These are phyloP conservation scores for Pseudocercospora crystallina DNA, from an alignment of 2,329 filamentous ascomycete genomes.

Conservation along the genomic window DNA sequence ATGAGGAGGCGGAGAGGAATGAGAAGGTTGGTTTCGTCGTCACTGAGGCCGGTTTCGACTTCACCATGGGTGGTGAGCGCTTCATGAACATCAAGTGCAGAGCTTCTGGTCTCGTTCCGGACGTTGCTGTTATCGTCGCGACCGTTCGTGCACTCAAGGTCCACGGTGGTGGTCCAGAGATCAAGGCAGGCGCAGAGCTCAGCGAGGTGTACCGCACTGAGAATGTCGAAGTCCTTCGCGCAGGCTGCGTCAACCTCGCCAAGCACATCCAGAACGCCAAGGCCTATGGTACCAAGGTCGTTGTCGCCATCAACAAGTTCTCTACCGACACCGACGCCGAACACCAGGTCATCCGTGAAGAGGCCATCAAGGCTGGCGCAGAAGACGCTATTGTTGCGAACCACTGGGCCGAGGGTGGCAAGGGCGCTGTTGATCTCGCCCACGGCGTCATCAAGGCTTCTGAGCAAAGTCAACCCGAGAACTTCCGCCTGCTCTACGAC, in stretches of 20 bases:
- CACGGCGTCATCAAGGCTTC: conserved; percentile 81
- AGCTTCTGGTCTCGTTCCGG: conserved; percentile 85
- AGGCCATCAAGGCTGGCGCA: conserved; percentile 86
- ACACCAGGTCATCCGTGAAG: conserved; percentile 82
- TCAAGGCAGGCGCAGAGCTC: conserved; percentile 81
- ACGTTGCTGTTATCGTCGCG: conserved; percentile 91
- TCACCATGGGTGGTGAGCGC: conserved; percentile 98
- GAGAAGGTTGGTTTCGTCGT: conserved; percentile 88
- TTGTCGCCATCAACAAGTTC: conserved; percentile 97
- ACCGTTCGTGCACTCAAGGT: conserved; percentile 96
- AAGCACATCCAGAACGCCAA: conserved; percentile 94
- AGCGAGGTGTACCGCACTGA: conserved; percentile 86
- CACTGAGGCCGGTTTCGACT: conserved; percentile 97
- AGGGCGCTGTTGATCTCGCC: conserved; percentile 84
- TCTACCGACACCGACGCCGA: conserved; percentile 94
- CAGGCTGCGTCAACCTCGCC: conserved; percentile 88
- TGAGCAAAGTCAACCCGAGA: conserved; percentile 70
- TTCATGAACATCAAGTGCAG: conserved; percentile 99
- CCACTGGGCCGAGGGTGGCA: conserved; percentile 95
- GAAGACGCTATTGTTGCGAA: conserved; percentile 91
- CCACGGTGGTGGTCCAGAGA: conserved; percentile 93
- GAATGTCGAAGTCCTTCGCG: conserved; percentile 86
- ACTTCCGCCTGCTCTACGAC: conserved; percentile 84
- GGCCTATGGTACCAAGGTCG: conserved; percentile 85
- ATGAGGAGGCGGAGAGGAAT: conserved; percentile 69